A percentile compares a stretch with the other conserved stretches of the same genome.
Evolutionary conservation across 805 yeast species (phyloP).

Genomic region (Saccharomycopsis olivae): DNA sequence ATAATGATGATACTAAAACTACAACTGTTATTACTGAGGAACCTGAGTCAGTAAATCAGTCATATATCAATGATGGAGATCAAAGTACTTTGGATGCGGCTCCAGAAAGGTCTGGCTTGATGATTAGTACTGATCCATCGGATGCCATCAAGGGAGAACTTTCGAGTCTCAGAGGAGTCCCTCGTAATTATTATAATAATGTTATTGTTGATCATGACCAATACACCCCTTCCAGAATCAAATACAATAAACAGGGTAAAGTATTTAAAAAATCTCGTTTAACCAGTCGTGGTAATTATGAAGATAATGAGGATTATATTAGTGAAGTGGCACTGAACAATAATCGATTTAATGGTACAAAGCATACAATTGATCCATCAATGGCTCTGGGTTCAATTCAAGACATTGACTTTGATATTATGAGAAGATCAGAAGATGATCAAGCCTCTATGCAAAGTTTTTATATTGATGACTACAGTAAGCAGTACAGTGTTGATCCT

Average conservation of each 20-base stretch:
- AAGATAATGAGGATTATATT: constrained; percentile 3
- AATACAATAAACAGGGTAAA: constrained; percentile 24
- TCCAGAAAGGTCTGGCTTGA: not conserved
- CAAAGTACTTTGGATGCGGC: too few relatives aligned
- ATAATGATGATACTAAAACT: not conserved
- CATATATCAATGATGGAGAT: not conserved
- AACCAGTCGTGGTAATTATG: not conserved
- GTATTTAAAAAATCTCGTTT: constrained; percentile 21
- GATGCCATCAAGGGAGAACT: not conserved
- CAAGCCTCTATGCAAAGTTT: too few relatives aligned
- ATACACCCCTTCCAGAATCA: constrained; percentile 18
- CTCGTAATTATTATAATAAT: not conserved
- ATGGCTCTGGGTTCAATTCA: constrained; percentile 2
- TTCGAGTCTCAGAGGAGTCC: constrained; percentile 3
- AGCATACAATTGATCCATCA: constrained; percentile 8
- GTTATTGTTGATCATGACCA: not conserved
- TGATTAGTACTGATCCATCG: not conserved
- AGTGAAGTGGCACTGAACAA: not conserved
- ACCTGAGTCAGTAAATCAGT: not conserved
- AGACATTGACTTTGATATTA: constrained; percentile 6
- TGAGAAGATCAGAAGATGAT: constrained; percentile 3
- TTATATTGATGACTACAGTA: not conserved
- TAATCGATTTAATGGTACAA: constrained; percentile 22
- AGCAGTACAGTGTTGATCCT: not conserved
- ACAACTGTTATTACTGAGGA: not conserved